Base-by-base conservation (phyloP, 768 basidiomycete species). In the Auricularia sp. region DNA sequence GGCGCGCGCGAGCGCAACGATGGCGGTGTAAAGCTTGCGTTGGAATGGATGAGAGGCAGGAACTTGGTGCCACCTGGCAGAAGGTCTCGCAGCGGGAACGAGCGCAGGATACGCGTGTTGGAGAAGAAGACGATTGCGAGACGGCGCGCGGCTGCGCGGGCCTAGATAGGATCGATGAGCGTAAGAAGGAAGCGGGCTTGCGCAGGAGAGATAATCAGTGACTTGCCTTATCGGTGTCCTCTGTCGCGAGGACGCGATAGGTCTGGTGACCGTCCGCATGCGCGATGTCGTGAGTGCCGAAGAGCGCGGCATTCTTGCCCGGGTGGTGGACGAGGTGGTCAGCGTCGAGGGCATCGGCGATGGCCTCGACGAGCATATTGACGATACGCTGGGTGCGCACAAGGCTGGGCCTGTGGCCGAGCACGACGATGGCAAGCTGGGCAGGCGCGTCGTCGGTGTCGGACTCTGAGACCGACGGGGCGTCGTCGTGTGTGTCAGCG, bases 81-180 rank as follows among this genome's bases (percentile, higher is more conserved):
- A 3, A 4, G 23, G 11, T 23, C 29, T 6, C 14, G 23, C 56
- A 23, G 14, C 12, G 56, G 23, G 29, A 59, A 14, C 11, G 23
- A 6, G 23, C 29, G 23, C 29, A 34, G 6, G 4, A 35, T 59
- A 1, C 34, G 23, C 29, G 56, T 59, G 14, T 6, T 14, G 8
- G 56, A 59, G 56, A 59, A 59, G 56, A 59, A 59, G 5, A 59
- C 56, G 23, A 59, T 4, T 6, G 56, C 56, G 56, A 59, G 56
- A 12, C 16, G 3, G 34, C 34, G 56, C 3, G 18, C 53, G 11
- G 53, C 53, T 14, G 47, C 21, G 16, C 23, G 56, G 29, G 14
- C 29, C 56, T 14, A 59, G 29, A 33, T 59, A 10, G 23, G 23
- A 23, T 59, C 14, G 56, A 33, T 29, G 23, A 59, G 56, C 12